Conservation (phyloP, 768 basidiomycete genomes). For the Tylopilus rubrobrunneus region DNA sequence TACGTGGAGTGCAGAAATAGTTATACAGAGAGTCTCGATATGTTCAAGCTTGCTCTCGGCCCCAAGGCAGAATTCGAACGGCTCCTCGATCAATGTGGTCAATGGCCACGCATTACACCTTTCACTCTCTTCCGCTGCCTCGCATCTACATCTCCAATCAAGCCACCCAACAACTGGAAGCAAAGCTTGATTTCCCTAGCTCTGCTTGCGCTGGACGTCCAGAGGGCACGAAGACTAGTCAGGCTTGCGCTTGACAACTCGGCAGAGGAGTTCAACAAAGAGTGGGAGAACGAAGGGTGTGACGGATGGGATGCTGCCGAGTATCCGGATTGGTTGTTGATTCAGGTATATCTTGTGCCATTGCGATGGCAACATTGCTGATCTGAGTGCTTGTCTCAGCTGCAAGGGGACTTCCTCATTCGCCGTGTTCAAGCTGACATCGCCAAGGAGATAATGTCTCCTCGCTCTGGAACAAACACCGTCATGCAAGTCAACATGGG, state of each 20-base stretch:
- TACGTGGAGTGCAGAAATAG: neutral
- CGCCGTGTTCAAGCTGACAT: no score
- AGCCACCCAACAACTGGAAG: constrained; percentile 25
- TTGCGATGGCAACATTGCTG: no score
- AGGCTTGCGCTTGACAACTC: neutral
- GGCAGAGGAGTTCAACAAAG: neutral
- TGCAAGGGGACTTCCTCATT: no score
- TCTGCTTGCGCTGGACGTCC: neutral
- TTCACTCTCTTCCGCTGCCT: constrained; percentile 26
- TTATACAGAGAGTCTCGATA: neutral
- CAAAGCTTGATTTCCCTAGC: constrained; percentile 25
- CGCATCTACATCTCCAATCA: constrained; percentile 4
- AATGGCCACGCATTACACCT: constrained; percentile 37
- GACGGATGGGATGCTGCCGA: neutral
- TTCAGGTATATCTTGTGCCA: neutral
- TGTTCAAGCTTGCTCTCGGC: constrained; percentile 3
- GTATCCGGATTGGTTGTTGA: neutral
- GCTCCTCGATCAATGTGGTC: constrained; percentile 14
- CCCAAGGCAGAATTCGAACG: constrained; percentile 13
- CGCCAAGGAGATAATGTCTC: no score
- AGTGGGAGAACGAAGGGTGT: neutral
- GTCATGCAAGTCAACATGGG: no score
- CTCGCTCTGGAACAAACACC: no score
- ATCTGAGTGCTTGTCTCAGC: no score
- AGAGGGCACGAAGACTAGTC: neutral